Percentiles rank a stretch among this genome's conserved stretches.
phyloP scores from a whole-genome alignment of 176 grass and related monocot species.

The Oryza punctata region DNA sequence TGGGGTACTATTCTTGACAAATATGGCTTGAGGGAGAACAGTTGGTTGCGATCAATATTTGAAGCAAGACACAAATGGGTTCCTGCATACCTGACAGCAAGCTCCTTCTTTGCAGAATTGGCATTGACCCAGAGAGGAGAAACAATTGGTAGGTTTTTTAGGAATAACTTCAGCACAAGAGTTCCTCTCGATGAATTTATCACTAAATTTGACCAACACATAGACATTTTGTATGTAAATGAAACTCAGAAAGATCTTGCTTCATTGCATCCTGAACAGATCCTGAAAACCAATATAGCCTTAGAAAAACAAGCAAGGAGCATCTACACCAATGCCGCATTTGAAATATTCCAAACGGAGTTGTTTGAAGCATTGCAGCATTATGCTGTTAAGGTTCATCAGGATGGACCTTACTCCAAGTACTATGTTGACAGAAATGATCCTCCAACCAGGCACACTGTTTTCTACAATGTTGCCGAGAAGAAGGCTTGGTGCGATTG shows the following conservation, averaged over 20 bases:
- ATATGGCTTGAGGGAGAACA: slow-evolving; percentile 71
- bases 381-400: slow-evolving; percentile 76
- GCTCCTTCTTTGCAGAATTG: slow-evolving; percentile 82
- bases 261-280: slow-evolving; percentile 45
- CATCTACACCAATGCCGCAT: slow-evolving; percentile 72
- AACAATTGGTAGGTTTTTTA: slow-evolving; percentile 66
- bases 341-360: slow-evolving; percentile 80
- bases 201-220: slow-evolving; percentile 68
- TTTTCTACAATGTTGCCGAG: slow-evolving; percentile 61
- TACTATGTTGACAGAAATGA: slow-evolving; percentile 67
- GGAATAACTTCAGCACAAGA: slow-evolving; percentile 55
- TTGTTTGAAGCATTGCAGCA: slow-evolving; percentile 69
- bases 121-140: slow-evolving; percentile 54
- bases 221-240: slow-evolving; percentile 52
- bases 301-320: slow-evolving; percentile 85
- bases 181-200: slow-evolving; percentile 65
- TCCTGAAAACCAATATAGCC: slow-evolving; percentile 64
- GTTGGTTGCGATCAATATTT: slow-evolving; percentile 73
- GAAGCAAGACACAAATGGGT: slow-evolving; percentile 74
- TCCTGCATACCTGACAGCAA: slow-evolving; percentile 68
- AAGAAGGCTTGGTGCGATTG: slow-evolving; percentile 90
- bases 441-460: slow-evolving; percentile 57
- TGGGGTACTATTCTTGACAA: slow-evolving; percentile 87
- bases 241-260: slow-evolving; percentile 70
- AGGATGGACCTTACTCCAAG: slow-evolving; percentile 73